Base-by-base conservation (phyloP, 2,329 filamentous ascomycete genomes). In the Pseudovirgaria hyperparasitica region DNA sequence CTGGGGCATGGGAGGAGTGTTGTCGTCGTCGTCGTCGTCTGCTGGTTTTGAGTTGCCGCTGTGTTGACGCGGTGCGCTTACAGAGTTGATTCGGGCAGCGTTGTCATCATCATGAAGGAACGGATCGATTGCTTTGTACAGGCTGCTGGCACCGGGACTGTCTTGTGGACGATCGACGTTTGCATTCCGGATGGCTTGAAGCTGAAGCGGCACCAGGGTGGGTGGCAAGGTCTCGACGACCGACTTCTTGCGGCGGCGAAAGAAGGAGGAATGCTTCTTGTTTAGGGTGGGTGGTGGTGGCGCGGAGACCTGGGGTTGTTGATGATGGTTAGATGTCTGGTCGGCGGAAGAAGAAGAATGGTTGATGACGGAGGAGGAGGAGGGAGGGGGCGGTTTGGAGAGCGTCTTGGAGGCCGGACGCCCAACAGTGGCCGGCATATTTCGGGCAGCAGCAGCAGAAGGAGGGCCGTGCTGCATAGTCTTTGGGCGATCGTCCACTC, bases 221-320 rank as follows among this genome's bases (percentile, higher is more conserved):
- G 78, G 73, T 20, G 67, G 67, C 13, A 71, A 65, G 23, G 53
- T 49, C 36, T 92, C 85, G 9, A 73, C 70, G 18, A 84, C 57
- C 5, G 86, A 93, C 67, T 87, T 92, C 69, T 96, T 96, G 36
- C 86, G 72, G 33, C 90, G 70, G 35, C 90, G 72, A 59, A 96
- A 96, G 58, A 98, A 96, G 1, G 84, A 87, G 1, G 87, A 92
- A 4, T 82, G 72, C 54, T 94, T 94, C 62, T 94, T 94, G 43
- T 82, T 80, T 27, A 94, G 59, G 4, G 46, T 43, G 14, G 38
- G 43, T 26, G 40, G 44, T 25, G 37, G 35, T 15, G 38, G 38
- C 27, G 15, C 10, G 13, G 25, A 19, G 30, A 12, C 5, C 12
- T 17, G 14, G 17, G 22, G 17, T 23, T 38, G 27, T 23, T 34